These are phyloP conservation scores for Trichoderma atroviride DNA, from an alignment of 2,329 filamentous ascomycete species.

Conservation along the genomic window DNA sequence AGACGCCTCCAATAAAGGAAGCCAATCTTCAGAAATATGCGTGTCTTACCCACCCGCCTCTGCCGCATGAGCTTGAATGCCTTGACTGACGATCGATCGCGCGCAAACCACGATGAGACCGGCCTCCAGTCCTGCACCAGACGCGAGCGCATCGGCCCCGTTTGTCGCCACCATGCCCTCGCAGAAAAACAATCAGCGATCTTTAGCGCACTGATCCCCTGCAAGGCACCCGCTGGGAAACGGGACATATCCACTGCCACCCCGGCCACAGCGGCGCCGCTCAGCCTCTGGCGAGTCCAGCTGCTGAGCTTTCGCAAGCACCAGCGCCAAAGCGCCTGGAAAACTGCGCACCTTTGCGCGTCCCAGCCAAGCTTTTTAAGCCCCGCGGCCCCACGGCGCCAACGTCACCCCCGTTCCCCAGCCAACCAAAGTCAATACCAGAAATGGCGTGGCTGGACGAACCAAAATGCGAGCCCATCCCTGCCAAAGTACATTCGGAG, in stretches of 20 bases:
- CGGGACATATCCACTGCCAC: not conserved
- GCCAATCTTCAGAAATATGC: not conserved
- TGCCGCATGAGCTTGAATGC: conserved; percentile 3
- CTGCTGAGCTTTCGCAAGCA: not conserved
- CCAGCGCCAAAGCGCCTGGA: not conserved
- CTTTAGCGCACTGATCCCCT: conserved; percentile 21
- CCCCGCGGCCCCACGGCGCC: conserved; percentile 26
- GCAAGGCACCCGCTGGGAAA: conserved; percentile 23
- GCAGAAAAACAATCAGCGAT: not conserved
- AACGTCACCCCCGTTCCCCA: conserved; percentile 32
- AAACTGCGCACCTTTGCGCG: not conserved
- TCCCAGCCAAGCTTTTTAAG: conserved; percentile 1
- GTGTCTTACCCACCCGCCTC: conserved; percentile 15
- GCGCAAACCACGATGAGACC: not conserved
- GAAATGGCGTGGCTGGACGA: conserved; percentile 40
- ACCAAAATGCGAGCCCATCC: conserved; percentile 29
- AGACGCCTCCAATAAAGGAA: not conserved
- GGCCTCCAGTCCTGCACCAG: not conserved
- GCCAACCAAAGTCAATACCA: conserved; percentile 39
- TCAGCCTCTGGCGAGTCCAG: conserved; percentile 1
- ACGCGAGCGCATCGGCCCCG: not conserved
- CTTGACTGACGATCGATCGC: conserved; percentile 14
- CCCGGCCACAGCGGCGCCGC: conserved; percentile 5
- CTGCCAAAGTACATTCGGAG: conserved; percentile 16
- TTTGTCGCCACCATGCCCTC: not conserved